A percentile compares a stretch with the other conserved stretches of the same genome.
These are phyloP conservation scores for Luvunga scandens DNA, from an alignment of 345 rosid genomes.

Conservation along the genomic window DNA sequence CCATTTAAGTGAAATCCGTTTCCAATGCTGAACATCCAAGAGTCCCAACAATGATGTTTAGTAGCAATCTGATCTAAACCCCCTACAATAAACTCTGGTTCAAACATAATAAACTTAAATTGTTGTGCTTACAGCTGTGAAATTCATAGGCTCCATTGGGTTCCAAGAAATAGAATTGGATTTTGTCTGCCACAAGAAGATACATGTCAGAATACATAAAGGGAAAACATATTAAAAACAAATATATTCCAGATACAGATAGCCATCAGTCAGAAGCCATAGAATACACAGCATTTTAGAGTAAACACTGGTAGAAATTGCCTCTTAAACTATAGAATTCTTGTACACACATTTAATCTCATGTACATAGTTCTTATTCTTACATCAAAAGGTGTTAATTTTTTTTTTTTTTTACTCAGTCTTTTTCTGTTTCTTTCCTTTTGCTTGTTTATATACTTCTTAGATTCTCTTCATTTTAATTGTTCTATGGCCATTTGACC, in stretches of 20 bases:
- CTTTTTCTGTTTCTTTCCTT: neutral
- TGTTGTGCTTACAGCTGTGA: conserved; percentile 76
- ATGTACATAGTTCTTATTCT: neutral
- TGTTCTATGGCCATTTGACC: neutral
- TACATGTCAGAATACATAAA: conserved; percentile 2
- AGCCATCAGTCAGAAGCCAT: neutral
- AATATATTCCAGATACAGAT: neutral
- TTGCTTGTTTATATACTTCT: neutral
- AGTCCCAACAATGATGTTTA: neutral
- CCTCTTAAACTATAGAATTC: neutral
- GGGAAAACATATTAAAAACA: neutral
- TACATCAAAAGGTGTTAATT: neutral
- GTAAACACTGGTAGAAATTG: neutral
- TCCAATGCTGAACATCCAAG: neutral
- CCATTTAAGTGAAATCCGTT: neutral
- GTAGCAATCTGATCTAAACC: neutral
- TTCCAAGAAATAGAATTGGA: conserved; percentile 93
- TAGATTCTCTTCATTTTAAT: neutral
- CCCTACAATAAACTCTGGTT: neutral
- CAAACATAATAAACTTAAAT: conserved; percentile 11
- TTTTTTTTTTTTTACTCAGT: neutral
- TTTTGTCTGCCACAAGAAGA: conserved; percentile 63
- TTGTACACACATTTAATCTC: neutral
- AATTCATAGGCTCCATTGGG: conserved; percentile 98
- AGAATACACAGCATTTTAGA: neutral